Base-by-base conservation (phyloP, 805 yeast species). In the Blastobotrys parvus region DNA sequence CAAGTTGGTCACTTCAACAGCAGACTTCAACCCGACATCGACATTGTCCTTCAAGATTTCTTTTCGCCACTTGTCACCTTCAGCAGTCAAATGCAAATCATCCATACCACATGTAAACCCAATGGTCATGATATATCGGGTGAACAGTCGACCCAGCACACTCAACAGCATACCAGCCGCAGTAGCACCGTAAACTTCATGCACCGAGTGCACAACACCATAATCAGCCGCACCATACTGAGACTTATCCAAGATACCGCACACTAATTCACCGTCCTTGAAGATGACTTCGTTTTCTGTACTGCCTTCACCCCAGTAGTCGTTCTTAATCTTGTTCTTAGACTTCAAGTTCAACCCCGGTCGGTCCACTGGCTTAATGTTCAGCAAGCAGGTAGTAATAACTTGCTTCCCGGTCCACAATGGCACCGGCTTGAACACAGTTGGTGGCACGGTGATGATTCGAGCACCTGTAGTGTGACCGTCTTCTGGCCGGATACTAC, bases 31-130 rank as follows among this genome's bases (percentile, higher is more conserved):
- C 59, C 98, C 99, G 45, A 79, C 80, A 56, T 83, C 94, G 41
- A 74, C 75, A 20, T 94, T 79, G 46, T 79, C 79, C 52, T 76
- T 68, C 62, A 94, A 72, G 48, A 92, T 84, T 47, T 87, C 94
- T 11, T 68, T 67, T 71, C 99, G 80, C 90, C 94, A 80, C 47
- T 71, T 58, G 62, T 94, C 89, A 60, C 99, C 99, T 55, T 86
- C 95, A 2, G 64, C 76, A 18, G 97, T 92, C 54, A 94, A 74
- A 61, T 95, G 78, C 63, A 92, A 72, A 69, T 92, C 99, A 63
- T 92, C 99, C 98, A 92, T 94, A 75, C 99, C 98, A 80, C 99
- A 92, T 5, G 98, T 92, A 61, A 92, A 85, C 1, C 96, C 97
- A 45, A 86, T 83, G 69, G 78, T 74, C 76, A 82, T 89, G 58